Conservation (phyloP, 2,329 filamentous ascomycete species). For the Neonectria neomacrospora region DNA sequence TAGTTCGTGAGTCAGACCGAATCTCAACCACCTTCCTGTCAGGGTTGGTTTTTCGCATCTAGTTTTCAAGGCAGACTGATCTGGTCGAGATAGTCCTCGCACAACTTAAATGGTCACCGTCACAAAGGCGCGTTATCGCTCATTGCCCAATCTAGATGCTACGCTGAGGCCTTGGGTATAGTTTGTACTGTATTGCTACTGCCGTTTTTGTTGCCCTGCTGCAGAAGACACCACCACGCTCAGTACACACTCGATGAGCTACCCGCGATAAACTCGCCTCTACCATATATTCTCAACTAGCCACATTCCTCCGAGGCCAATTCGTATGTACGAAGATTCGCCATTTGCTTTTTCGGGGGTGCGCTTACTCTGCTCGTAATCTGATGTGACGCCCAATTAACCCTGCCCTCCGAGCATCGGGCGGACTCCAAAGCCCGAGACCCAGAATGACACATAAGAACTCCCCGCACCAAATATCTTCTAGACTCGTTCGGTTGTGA, state of each 20-base stretch:
- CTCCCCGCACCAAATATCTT: not conserved
- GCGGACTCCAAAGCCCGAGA: not conserved
- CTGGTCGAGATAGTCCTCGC: not conserved
- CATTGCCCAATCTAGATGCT: no score
- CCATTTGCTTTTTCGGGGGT: not conserved
- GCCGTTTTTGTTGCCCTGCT: not conserved
- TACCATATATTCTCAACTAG: not conserved
- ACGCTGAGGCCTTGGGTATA: no score
- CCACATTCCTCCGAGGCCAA: not conserved
- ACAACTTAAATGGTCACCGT: not conserved
- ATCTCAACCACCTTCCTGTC: not conserved
- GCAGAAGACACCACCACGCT: not conserved
- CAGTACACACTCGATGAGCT: not conserved
- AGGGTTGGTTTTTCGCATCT: not conserved
- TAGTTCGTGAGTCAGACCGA: not conserved
- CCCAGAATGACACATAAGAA: not conserved
- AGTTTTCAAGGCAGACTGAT: not conserved
- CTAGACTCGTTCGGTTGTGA: not conserved
- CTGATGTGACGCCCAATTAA: not conserved
- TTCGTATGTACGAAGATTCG: not conserved
- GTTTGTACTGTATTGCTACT: no score
- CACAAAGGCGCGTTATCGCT: no score
- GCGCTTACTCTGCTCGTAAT: not conserved
- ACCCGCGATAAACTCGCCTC: not conserved
- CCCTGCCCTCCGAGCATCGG: slow-evolving; percentile 7